A percentile compares a stretch with the other conserved stretches of the same genome.
Conservation (phyloP, 768 basidiomycete species). For the Boletus rex-veris region DNA sequence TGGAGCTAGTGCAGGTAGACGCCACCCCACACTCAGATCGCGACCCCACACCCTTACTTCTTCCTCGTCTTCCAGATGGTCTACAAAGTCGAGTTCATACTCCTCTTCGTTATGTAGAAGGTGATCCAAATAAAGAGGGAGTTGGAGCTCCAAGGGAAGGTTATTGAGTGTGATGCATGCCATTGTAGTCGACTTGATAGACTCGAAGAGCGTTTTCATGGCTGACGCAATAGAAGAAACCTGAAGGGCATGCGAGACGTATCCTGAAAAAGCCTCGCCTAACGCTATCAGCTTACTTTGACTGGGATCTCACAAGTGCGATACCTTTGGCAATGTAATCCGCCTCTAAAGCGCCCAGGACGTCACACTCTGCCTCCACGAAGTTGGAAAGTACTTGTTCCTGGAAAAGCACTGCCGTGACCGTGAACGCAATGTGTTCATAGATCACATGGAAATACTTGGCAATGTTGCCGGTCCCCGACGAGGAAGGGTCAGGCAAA, state of each 20-base stretch:
- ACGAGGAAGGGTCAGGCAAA: constrained; percentile 85
- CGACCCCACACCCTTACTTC: constrained; percentile 57
- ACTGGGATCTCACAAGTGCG: constrained; percentile 30
- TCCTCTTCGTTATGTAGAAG: constrained; percentile 67
- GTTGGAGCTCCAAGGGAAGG: constrained; percentile 79
- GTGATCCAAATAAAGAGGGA: constrained; percentile 75
- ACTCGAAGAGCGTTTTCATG: constrained; percentile 77
- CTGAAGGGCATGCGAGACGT: constrained; percentile 54
- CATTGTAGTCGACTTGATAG: constrained; percentile 71
- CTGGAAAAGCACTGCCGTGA: constrained; percentile 89
- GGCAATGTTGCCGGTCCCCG: constrained; percentile 68
- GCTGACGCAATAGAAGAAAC: constrained; percentile 70
- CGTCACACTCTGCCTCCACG: constrained; percentile 78
- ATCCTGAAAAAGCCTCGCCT: constrained; percentile 63
- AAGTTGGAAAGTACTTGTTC: constrained; percentile 86
- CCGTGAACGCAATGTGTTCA: constrained; percentile 82
- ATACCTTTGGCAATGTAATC: constrained; percentile 63
- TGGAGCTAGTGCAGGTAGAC: constrained; percentile 69
- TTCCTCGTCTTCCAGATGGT: constrained; percentile 51
- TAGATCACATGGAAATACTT: constrained; percentile 87
- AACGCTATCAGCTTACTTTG: constrained; percentile 8
- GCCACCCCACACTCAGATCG: constrained; percentile 69
- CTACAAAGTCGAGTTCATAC: constrained; percentile 48
- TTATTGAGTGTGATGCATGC: constrained; percentile 77
- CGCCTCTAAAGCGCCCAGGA: constrained; percentile 68